Evolutionary conservation across 2,329 filamentous ascomycete species (phyloP).

Genomic region (Aotearoamyces nothofagi): DNA sequence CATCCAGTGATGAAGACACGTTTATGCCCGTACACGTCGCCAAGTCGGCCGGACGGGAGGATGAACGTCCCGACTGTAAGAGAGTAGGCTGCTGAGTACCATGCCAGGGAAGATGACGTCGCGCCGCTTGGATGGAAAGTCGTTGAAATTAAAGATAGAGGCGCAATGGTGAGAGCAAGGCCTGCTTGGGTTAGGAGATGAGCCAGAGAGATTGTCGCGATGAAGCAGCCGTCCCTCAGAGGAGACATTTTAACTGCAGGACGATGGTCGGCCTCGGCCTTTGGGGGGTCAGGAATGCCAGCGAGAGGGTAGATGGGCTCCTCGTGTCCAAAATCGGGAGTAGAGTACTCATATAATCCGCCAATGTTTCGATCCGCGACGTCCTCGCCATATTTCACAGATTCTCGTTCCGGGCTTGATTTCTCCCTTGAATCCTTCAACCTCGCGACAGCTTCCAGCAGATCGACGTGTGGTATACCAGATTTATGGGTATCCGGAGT

Average conservation of each 20-base stretch:
- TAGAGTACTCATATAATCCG: too few species aligned
- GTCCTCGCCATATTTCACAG: neutral
- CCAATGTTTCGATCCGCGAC: slow-evolving; percentile 5
- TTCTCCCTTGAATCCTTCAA: neutral
- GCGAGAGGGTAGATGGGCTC: too few species aligned
- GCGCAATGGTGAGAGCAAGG: neutral
- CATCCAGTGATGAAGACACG: slow-evolving; percentile 33
- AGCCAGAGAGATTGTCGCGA: slow-evolving; percentile 26
- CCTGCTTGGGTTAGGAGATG: slow-evolving; percentile 27
- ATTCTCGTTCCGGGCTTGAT: neutral
- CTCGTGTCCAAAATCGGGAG: too few species aligned
- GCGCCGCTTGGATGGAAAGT: neutral
- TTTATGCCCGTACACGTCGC: slow-evolving; percentile 41
- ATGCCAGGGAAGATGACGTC: slow-evolving; percentile 23
- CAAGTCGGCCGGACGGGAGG: slow-evolving; percentile 37
- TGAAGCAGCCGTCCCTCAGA: slow-evolving; percentile 20
- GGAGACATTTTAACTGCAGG: slow-evolving; percentile 1
- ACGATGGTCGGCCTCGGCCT: too few species aligned
- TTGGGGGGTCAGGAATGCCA: too few species aligned
- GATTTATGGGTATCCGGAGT: neutral
- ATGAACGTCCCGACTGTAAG: slow-evolving; percentile 40
- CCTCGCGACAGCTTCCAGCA: neutral
- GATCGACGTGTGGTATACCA: neutral
- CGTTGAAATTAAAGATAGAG: neutral
- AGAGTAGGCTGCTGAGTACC: slow-evolving; percentile 39